Conservation (phyloP, 768 basidiomycete genomes). For the Clathrus columnatus region DNA sequence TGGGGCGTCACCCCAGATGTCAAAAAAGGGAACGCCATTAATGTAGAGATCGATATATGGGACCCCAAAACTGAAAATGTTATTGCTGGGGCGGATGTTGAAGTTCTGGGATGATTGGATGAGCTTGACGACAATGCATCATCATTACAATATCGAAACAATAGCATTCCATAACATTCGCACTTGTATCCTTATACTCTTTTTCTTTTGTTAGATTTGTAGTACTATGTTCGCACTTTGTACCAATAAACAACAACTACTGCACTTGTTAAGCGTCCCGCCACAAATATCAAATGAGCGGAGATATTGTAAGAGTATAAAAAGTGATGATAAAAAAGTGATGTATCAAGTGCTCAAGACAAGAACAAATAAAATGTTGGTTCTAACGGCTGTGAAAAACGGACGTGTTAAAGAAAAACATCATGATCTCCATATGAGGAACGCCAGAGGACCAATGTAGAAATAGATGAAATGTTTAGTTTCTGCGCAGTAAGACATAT, state of each 20-base stretch:
- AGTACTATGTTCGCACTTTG: conserved; percentile 22
- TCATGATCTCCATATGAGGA: conserved; percentile 93
- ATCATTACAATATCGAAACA: neutral
- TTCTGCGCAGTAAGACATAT: conserved; percentile 41
- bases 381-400: conserved; percentile 10
- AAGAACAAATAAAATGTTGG: conserved; percentile 2
- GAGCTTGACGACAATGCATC: neutral
- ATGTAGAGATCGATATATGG: conserved; percentile 6
- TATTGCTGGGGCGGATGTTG: neutral
- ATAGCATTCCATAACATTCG: neutral
- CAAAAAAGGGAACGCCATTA: conserved; percentile 13
- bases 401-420: conserved; percentile 11
- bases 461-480: conserved; percentile 99
- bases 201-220: conserved; percentile 5
- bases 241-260: conserved; percentile 20
- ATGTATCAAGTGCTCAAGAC: conserved; percentile 19
- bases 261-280: neutral
- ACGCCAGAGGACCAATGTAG: conserved; percentile 86
- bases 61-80: conserved; percentile 1
- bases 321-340: conserved; percentile 16
- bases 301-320: conserved; percentile 4
- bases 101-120: neutral
- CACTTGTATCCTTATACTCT: neutral
- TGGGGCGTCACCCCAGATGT: conserved; percentile 22
- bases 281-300: neutral